phyloP scores from a whole-genome alignment of 2,329 filamentous ascomycete genomes.

The Metarhizium guizhouense region DNA sequence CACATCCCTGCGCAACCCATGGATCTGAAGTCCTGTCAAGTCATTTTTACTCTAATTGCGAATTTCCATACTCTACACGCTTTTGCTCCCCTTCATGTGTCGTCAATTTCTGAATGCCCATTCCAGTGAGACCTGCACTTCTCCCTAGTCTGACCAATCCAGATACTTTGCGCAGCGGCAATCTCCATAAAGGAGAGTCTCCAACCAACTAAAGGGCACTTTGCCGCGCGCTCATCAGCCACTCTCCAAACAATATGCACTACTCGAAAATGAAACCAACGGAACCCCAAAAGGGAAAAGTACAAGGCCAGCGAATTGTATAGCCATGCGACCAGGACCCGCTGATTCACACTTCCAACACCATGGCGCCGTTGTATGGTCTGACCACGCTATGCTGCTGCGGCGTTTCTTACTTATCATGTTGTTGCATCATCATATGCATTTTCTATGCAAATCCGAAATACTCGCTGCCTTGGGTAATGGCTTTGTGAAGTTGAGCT shows the following conservation, averaged over 20 bases:
- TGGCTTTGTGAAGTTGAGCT: conserved; percentile 83
- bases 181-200: not conserved
- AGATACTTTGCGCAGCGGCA: not conserved
- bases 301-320: not conserved
- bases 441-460: conserved; percentile 82
- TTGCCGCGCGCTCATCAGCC: not conserved
- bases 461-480: conserved; percentile 94
- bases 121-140: conserved; percentile 25
- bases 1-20: conserved; percentile 4
- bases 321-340: not conserved
- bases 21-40: not conserved
- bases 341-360: conserved; percentile 1
- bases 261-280: not conserved
- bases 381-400: not conserved
- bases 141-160: conserved; percentile 11
- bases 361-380: conserved; percentile 4
- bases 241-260: not conserved
- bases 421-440: conserved; percentile 3
- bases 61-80: conserved; percentile 8
- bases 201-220: not conserved
- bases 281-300: not conserved
- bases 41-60: not conserved
- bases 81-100: conserved; percentile 7
- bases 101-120: conserved; percentile 4
- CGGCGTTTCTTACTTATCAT: not conserved